Conservation (phyloP, 208 protist genomes). For the Trypanosoma boissoni region DNA sequence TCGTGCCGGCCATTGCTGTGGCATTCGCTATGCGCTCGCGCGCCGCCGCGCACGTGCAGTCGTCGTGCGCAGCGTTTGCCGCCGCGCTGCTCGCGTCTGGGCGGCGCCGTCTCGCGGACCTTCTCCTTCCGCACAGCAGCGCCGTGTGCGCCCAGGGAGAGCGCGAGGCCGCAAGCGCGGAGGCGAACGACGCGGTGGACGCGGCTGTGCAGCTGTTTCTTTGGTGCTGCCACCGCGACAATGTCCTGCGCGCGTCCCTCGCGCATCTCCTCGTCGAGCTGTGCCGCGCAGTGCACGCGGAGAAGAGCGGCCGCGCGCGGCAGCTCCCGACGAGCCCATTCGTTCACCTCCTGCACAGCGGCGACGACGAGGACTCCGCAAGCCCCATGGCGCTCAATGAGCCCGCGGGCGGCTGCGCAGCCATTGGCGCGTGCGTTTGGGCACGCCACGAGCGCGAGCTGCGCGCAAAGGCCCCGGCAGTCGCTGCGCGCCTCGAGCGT, state of each 20-base stretch:
- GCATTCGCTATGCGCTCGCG: constrained; percentile 40
- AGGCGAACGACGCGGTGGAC: constrained; percentile 28
- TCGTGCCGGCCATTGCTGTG: constrained; percentile 42
- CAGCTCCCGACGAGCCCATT: constrained; percentile 7
- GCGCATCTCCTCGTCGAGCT: constrained; percentile 45
- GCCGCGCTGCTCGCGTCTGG: background rate
- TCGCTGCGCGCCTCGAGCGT: constrained; percentile 32
- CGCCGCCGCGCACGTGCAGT: constrained; percentile 25
- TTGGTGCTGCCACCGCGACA: constrained; percentile 37
- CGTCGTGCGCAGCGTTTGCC: background rate
- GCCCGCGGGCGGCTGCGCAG: constrained; percentile 13
- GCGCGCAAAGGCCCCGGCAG: constrained; percentile 19
- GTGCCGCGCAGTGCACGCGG: constrained; percentile 41
- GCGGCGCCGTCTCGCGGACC: background rate
- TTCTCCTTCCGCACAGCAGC: background rate
- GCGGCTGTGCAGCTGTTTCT: constrained; percentile 40
- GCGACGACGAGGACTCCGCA: constrained; percentile 23
- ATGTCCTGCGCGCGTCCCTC: constrained; percentile 47
- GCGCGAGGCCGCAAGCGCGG: constrained; percentile 8
- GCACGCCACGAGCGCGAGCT: constrained; percentile 31
- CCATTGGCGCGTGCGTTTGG: constrained; percentile 26
- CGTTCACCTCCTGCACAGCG: constrained; percentile 8
- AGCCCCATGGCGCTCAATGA: constrained; percentile 2
- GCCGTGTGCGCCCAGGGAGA: too few species aligned
- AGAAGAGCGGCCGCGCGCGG: constrained; percentile 31